phyloP scores from a whole-genome alignment of 1,139 yeast genomes.

The Kodamaea derodonti region DNA sequence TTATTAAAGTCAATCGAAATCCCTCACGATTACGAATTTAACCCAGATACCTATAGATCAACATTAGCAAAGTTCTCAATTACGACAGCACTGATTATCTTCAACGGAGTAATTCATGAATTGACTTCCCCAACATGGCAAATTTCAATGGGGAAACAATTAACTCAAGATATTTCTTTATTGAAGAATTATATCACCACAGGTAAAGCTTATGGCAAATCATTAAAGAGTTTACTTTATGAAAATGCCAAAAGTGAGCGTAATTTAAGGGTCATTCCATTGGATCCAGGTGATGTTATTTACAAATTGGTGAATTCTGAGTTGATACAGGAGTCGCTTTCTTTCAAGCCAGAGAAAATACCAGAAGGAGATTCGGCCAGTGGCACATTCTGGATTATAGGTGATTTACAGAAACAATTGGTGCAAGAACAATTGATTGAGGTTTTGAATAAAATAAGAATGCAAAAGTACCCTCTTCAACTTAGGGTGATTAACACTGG shows the following conservation, averaged over 20 bases:
- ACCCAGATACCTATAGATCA: constrained; percentile 10
- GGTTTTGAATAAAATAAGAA: constrained; percentile 26
- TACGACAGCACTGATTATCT: constrained; percentile 50
- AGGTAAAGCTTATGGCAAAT: constrained; percentile 16
- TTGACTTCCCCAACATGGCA: constrained; percentile 37
- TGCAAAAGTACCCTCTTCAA: constrained; percentile 24
- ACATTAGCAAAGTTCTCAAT: constrained; percentile 35
- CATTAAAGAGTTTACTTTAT: constrained; percentile 31
- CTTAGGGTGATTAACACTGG: constrained; percentile 27
- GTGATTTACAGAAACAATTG: constrained; percentile 41
- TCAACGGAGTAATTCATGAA: constrained; percentile 66
- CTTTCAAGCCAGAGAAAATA: constrained; percentile 11
- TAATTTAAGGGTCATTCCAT: constrained; percentile 33
- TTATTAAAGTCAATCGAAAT: constrained; percentile 22
- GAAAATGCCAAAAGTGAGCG: constrained; percentile 30
- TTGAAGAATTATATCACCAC: constrained; percentile 23
- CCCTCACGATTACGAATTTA: constrained; percentile 11
- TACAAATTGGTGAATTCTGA: constrained; percentile 32
- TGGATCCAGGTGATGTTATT: constrained; percentile 27
- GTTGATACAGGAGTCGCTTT: constrained; percentile 20
- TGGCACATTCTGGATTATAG: constrained; percentile 52
- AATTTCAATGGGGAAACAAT: constrained; percentile 34
- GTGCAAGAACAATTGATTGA: constrained; percentile 42
- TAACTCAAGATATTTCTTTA: constrained; percentile 32
- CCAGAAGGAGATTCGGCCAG: constrained; percentile 12